Evolutionary conservation across 768 basidiomycete species (phyloP).

Genomic region (Leucocoprinus birnbaumii): DNA sequence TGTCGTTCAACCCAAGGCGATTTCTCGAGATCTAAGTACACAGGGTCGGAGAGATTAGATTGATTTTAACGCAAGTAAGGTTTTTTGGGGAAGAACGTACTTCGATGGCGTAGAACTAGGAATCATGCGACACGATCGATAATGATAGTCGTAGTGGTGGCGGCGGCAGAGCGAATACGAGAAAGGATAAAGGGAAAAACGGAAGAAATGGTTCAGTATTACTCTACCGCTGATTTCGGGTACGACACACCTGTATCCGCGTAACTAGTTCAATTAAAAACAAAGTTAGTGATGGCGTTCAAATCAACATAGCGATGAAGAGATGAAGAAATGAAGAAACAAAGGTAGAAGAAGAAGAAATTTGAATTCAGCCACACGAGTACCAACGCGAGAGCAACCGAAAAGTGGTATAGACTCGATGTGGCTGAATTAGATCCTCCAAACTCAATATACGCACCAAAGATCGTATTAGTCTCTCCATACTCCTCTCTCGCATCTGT

Average conservation of each 20-base stretch:
- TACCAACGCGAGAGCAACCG: no score
- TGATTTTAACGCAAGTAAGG: neutral
- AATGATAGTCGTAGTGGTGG: no score
- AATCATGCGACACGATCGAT: no score
- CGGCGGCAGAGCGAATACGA: neutral
- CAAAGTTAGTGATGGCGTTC: neutral
- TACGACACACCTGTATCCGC: slow-evolving; percentile 59
- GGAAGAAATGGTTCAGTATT: slow-evolving; percentile 4
- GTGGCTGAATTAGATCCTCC: no score
- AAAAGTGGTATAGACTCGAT: no score
- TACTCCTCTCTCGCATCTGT: slow-evolving; percentile 80
- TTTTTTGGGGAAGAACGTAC: slow-evolving; percentile 34
- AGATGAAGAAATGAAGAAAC: neutral
- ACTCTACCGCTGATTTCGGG: neutral
- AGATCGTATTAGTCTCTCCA: slow-evolving; percentile 89
- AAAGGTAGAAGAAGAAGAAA: neutral
- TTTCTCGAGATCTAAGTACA: slow-evolving; percentile 80
- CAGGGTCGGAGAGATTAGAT: neutral
- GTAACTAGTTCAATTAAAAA: slow-evolving; percentile 44
- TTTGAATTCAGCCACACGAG: neutral
- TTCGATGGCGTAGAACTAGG: slow-evolving; percentile 92
- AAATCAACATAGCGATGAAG: neutral
- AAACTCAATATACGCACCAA: slow-evolving; percentile 79
- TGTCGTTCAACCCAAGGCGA: slow-evolving; percentile 85
- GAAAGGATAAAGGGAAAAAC: neutral